phyloP scores from a whole-genome alignment of 495 filamentous ascomycete genomes.

The Mycothermus thermophilus region DNA sequence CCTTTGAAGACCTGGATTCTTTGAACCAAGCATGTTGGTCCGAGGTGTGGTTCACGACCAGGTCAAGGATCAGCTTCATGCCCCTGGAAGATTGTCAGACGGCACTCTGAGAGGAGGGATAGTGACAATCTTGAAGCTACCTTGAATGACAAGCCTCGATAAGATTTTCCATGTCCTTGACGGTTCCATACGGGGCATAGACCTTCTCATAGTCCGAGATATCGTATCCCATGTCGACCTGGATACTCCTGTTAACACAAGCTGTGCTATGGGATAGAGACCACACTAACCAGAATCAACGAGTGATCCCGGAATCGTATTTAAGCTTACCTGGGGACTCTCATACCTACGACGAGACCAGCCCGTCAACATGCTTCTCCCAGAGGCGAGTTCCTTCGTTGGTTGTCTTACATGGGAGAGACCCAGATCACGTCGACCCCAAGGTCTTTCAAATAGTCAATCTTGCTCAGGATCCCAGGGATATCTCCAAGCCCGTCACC shows the following conservation, averaged over 20 bases:
- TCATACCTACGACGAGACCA: slow-evolving; percentile 40
- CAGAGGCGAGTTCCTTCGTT: too few species aligned
- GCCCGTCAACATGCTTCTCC: too few species aligned
- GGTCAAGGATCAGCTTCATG: slow-evolving; percentile 60
- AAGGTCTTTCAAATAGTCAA: slow-evolving; percentile 51
- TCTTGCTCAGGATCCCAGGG: slow-evolving; percentile 49
- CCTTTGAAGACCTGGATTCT: slow-evolving; percentile 46
- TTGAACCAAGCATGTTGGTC: slow-evolving; percentile 65
- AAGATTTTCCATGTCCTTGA: slow-evolving; percentile 48
- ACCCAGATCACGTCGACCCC: slow-evolving; percentile 57
- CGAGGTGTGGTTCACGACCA: slow-evolving; percentile 72
- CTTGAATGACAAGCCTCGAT: slow-evolving; percentile 41
- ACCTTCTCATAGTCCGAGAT: slow-evolving; percentile 53
- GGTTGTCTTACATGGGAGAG: slow-evolving; percentile 42
- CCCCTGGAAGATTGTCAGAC: slow-evolving; percentile 30
- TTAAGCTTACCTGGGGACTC: slow-evolving; percentile 37
- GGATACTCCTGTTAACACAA: too few species aligned
- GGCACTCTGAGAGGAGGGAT: not conserved
- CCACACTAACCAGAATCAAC: too few species aligned
- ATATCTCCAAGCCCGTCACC: slow-evolving; percentile 56
- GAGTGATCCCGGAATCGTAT: too few species aligned
- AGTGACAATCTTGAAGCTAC: slow-evolving; percentile 1
- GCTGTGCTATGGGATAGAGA: too few species aligned
- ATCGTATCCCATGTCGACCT: slow-evolving; percentile 44
- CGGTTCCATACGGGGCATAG: slow-evolving; percentile 45